phyloP scores from a whole-genome alignment of 768 basidiomycete species.

The Hypholoma sublateritium region DNA sequence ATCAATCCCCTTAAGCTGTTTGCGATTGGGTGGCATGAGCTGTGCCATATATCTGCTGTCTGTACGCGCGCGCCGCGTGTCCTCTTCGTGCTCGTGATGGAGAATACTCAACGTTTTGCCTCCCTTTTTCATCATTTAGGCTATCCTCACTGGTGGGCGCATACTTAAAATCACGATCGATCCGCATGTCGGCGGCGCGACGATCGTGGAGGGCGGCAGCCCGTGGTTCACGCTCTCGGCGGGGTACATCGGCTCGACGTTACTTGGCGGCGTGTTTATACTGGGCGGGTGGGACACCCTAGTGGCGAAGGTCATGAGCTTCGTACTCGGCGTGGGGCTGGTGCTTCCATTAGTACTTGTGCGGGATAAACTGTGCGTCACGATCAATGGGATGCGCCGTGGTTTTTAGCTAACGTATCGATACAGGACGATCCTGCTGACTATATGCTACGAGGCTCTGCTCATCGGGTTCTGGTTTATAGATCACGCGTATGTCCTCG shows the following conservation, averaged over 20 bases:
- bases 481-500: constrained; percentile 73
- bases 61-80: constrained; percentile 26
- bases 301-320: constrained; percentile 90
- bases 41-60: constrained; percentile 80
- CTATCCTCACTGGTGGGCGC: constrained; percentile 75
- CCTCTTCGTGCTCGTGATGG: constrained; percentile 8
- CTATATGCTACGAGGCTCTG: constrained; percentile 78
- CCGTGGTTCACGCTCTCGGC: constrained; percentile 72
- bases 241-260: constrained; percentile 81
- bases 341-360: constrained; percentile 85
- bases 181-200: constrained; percentile 76
- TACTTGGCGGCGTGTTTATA: constrained; percentile 82
- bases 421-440: constrained; percentile 80
- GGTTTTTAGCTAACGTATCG: neutral
- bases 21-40: constrained; percentile 87
- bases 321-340: constrained; percentile 84
- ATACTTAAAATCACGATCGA: constrained; percentile 83
- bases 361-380: constrained; percentile 82
- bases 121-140: constrained; percentile 39
- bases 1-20: constrained; percentile 86
- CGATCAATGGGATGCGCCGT: neutral
- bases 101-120: neutral
- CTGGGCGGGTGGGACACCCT: constrained; percentile 87
- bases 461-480: constrained; percentile 95
- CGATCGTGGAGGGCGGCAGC: constrained; percentile 74